Conservation (phyloP, 148 eudicot genomes). For the Rhododendron griersonianum region DNA sequence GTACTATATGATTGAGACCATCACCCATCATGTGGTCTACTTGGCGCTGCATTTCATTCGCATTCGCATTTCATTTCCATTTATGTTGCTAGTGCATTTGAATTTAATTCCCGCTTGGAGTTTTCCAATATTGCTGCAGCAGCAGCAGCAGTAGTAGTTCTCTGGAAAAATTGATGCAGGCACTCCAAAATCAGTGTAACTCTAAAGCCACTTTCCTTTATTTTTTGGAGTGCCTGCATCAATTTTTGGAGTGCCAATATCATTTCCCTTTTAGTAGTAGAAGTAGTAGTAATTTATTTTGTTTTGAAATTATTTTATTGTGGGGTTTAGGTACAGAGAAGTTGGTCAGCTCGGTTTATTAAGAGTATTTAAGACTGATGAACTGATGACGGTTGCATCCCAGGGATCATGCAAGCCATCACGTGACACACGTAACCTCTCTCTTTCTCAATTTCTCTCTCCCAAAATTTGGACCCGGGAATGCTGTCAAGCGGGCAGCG, state of each 20-base stretch:
- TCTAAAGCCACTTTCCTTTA: too few relatives aligned
- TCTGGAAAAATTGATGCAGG: background rate
- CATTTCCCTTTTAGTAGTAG: too few relatives aligned
- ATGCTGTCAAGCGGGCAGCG: too few relatives aligned
- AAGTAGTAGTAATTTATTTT: too few relatives aligned
- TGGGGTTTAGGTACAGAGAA: background rate
- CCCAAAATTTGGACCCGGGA: too few relatives aligned
- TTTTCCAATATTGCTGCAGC: background rate
- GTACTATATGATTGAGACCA: background rate
- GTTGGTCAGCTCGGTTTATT: background rate
- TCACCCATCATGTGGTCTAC: background rate
- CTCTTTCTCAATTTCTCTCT: background rate
- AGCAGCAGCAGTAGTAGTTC: background rate
- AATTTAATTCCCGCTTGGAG: background rate
- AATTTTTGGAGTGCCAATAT: too few relatives aligned
- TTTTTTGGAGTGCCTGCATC: too few relatives aligned
- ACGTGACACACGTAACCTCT: background rate
- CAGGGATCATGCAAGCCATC: background rate
- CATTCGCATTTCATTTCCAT: background rate
- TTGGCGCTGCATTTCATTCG: background rate
- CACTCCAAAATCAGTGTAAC: too few relatives aligned
- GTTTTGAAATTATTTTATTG: background rate
- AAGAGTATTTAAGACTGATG: too few relatives aligned
- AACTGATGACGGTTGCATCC: background rate
- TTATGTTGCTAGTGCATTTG: background rate